Evolutionary conservation across 371 early-diverging fungal genomes (phyloP), one percentile per base, ranked within the genome.

Genomic region (Mucor velutinosus): DNA sequence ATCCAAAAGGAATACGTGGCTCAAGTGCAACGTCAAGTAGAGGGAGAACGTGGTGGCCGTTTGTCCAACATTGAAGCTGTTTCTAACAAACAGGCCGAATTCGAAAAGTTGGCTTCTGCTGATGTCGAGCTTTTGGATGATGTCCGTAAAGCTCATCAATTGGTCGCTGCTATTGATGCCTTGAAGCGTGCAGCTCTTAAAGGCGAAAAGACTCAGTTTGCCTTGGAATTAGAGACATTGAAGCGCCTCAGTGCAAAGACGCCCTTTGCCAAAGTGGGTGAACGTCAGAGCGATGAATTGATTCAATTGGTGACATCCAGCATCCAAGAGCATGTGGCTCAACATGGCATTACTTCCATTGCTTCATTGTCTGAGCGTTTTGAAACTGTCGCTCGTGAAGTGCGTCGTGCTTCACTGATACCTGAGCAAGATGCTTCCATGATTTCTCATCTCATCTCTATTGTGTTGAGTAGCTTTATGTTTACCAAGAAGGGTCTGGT

Each of bases 41-140:
- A 98, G 66, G 77, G 83, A 35, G 98, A 98, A 81, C 92, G 97
- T 49, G 91, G 90, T 41, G 95, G 97, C 23, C 92, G 97, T 30
- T 81, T 98, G 62, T 93, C 97, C 4, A 84, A 91, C 27, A 77
- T 97, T 35, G 96, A 96, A 68, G 84, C 88, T 49, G 88, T 97
- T 56, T 85, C 90, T 59, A 73, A 86, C 30, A 91, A 93, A 58
- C 82, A 96, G 51, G 89, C 86, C 64, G 76, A 87, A 49, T 85
- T 97, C 29, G 93, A 96, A 71, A 74, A 77, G 17, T 75, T 90
- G 45, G 76, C 83, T 11, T 69, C 87, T 27, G 83, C 87, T 12
- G 89, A 88, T 62, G 89, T 89, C 6, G 88, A 86, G 68, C 73
- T 81, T 62, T 65, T 90, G 76, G 82, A 86, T 64, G 70, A 83